Conservation (phyloP, 148 eudicot species). For the Spergularia marina region DNA sequence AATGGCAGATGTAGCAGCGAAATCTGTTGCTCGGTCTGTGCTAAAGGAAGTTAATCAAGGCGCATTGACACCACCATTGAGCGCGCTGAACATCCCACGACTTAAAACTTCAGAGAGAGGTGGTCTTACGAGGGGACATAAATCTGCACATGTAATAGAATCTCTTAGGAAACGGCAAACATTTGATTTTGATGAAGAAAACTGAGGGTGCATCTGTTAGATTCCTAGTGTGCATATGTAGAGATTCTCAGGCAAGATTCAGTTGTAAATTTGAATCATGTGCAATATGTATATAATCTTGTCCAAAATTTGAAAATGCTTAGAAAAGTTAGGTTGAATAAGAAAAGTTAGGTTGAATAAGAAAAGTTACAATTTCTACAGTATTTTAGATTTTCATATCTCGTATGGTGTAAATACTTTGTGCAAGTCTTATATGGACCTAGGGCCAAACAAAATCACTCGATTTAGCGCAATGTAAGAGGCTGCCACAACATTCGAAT, state of each 20-base stretch:
- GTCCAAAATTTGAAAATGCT: too few species aligned
- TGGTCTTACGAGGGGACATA: conserved; percentile 29
- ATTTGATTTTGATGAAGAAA: conserved; percentile 85
- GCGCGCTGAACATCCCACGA: conserved; percentile 69
- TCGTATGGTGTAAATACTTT: too few species aligned
- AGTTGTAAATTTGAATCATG: background rate
- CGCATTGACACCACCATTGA: conserved; percentile 53
- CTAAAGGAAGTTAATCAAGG: conserved; percentile 69
- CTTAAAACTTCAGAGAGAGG: conserved; percentile 41
- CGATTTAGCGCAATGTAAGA: too few species aligned
- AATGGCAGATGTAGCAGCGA: conserved; percentile 68
- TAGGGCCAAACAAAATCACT: too few species aligned
- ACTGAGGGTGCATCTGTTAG: conserved; percentile 21
- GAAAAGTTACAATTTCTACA: too few species aligned
- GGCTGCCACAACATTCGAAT: too few species aligned
- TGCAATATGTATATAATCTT: background rate
- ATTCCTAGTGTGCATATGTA: background rate
- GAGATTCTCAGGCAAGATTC: background rate
- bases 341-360: too few species aligned
- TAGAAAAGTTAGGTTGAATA: too few species aligned
- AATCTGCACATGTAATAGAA: conserved; percentile 51
- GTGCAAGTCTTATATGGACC: too few species aligned
- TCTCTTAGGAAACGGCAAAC: conserved; percentile 70
- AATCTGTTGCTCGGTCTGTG: conserved; percentile 61
- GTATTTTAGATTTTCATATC: too few species aligned